These are phyloP conservation scores for Aspergillus ochraceoroseus DNA, from an alignment of 2,329 filamentous ascomycete genomes.

Conservation along the genomic window DNA sequence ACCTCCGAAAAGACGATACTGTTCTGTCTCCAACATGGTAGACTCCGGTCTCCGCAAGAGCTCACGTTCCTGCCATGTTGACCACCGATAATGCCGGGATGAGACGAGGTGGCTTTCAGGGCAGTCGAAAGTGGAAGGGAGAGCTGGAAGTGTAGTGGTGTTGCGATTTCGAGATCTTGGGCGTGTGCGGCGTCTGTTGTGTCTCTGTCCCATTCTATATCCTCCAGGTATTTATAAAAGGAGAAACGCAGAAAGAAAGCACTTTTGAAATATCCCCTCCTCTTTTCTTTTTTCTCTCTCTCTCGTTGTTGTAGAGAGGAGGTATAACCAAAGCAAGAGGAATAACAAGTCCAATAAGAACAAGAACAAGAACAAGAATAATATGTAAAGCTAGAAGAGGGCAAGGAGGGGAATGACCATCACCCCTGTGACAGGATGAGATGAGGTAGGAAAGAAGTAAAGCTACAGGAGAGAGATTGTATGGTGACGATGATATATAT, in stretches of 20 bases:
- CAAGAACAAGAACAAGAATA: too few species aligned
- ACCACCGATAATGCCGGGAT: constrained; percentile 42
- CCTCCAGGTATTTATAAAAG: constrained; percentile 1
- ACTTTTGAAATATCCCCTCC: constrained; percentile 9
- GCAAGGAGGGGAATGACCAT: constrained; percentile 35
- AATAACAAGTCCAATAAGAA: constrained; percentile 6
- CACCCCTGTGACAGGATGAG: constrained; percentile 36
- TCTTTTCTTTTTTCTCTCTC: constrained; percentile 9
- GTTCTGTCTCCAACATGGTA: constrained; percentile 37
- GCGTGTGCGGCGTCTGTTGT: constrained; percentile 45
- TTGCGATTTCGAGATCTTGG: constrained; percentile 38
- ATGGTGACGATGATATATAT: constrained; percentile 15
- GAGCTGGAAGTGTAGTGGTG: constrained; percentile 14
- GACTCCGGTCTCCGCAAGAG: constrained; percentile 27
- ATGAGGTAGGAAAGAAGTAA: constrained; percentile 28
- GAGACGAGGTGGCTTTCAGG: constrained; percentile 32
- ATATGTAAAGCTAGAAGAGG: constrained; percentile 20
- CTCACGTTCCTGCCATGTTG: constrained; percentile 40
- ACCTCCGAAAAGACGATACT: constrained; percentile 45
- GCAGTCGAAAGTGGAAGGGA: constrained; percentile 21
- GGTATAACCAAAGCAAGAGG: constrained; percentile 3
- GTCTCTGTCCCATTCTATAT: constrained; percentile 45
- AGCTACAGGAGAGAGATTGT: not conserved
- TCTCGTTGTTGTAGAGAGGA: constrained; percentile 6
- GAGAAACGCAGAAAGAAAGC: constrained; percentile 11